Percentiles rank a stretch among this genome's conserved stretches.
Evolutionary conservation across 768 basidiomycete genomes (phyloP).

Genomic region (Pholiota molesta): DNA sequence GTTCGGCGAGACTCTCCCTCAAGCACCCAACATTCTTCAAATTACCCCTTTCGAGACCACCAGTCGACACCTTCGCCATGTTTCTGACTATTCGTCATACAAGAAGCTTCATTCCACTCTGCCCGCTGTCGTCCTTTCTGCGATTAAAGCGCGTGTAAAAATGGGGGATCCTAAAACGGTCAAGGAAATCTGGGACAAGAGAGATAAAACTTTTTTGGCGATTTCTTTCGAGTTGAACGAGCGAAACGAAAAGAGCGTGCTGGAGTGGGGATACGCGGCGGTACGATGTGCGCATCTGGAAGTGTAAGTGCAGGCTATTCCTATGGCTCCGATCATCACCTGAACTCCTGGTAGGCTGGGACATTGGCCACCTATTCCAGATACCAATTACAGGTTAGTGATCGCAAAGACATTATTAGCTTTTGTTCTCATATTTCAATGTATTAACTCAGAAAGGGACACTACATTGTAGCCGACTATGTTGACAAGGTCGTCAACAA

Average conservation of each 20-base stretch:
- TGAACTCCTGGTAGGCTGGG: slow-evolving; percentile 46
- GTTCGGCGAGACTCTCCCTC: slow-evolving; percentile 76
- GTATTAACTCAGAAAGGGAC: slow-evolving; percentile 52
- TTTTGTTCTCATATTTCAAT: neutral
- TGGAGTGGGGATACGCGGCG: slow-evolving; percentile 86
- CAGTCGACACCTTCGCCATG: slow-evolving; percentile 69
- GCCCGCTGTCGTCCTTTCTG: slow-evolving; percentile 66
- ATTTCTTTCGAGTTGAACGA: slow-evolving; percentile 80
- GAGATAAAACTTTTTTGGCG: slow-evolving; percentile 75
- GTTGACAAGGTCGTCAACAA: slow-evolving; percentile 67
- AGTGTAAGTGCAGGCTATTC: slow-evolving; percentile 47
- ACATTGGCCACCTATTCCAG: slow-evolving; percentile 79
- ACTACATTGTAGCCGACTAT: slow-evolving; percentile 75
- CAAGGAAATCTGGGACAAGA: slow-evolving; percentile 65
- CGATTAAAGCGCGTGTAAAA: slow-evolving; percentile 66
- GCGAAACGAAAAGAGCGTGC: slow-evolving; percentile 63
- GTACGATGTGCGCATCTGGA: slow-evolving; percentile 73
- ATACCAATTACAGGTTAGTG: slow-evolving; percentile 73
- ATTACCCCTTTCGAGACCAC: slow-evolving; percentile 70
- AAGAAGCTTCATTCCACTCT: slow-evolving; percentile 72
- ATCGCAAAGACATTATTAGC: neutral
- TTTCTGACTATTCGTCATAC: slow-evolving; percentile 70
- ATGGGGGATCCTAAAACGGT: slow-evolving; percentile 69
- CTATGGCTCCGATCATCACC: slow-evolving; percentile 3
- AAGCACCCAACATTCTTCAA: slow-evolving; percentile 72